Conservation (phyloP, 2,329 filamentous ascomycete genomes). For the Fusarium begoniae region DNA sequence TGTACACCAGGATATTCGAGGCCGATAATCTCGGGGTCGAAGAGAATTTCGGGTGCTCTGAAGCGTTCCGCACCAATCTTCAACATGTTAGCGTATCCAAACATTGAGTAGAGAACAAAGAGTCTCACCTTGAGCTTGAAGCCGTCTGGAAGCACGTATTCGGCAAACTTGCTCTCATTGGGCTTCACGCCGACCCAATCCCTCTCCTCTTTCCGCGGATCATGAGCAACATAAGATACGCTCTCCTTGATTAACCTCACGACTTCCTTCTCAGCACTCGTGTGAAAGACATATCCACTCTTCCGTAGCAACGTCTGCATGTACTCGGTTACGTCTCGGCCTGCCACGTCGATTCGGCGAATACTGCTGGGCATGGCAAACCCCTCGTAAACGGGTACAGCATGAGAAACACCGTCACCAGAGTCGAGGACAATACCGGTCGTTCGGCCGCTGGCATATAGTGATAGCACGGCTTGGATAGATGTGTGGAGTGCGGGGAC, state of each 20-base stretch:
- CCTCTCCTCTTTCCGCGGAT: constrained; percentile 94
- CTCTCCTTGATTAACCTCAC: constrained; percentile 97
- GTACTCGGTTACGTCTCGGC: constrained; percentile 94
- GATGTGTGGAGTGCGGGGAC: constrained; percentile 96
- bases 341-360: constrained; percentile 93
- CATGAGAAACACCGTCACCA: constrained; percentile 95
- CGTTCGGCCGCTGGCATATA: constrained; percentile 95
- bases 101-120: too few species aligned
- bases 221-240: constrained; percentile 87
- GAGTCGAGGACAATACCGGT: constrained; percentile 96
- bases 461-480: constrained; percentile 93
- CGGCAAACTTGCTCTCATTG: constrained; percentile 79
- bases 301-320: constrained; percentile 91
- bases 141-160: constrained; percentile 92
- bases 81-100: constrained; percentile 24
- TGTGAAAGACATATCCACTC: constrained; percentile 94
- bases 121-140: constrained; percentile 84
- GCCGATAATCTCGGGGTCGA: constrained; percentile 94
- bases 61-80: constrained; percentile 93
- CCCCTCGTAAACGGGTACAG: constrained; percentile 96
- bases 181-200: constrained; percentile 87
- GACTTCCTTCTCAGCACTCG: constrained; percentile 98
- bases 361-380: constrained; percentile 98
- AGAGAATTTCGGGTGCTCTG: constrained; percentile 94
- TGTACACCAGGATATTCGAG: constrained; percentile 97